Base-by-base conservation (phyloP, 768 basidiomycete species). In the Lactarius indigo region DNA sequence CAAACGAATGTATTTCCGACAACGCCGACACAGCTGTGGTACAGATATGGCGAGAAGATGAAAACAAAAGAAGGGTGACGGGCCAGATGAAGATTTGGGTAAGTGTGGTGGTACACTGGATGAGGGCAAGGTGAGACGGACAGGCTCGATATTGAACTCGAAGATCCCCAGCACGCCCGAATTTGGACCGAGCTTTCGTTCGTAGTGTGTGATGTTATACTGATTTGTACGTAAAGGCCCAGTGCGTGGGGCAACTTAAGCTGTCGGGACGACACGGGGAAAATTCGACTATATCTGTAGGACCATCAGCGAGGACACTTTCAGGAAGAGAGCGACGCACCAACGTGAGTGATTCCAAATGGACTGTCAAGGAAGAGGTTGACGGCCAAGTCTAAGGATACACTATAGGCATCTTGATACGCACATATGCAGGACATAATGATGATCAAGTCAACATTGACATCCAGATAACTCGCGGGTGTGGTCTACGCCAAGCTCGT, bases 221-320 rank as follows among this genome's bases (percentile, higher is more conserved):
- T 96, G 92, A 73, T 91, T 84, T 2, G 92, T 94, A 47, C 83
- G 75, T 3, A 94, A 76, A 5, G 90, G 89, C 0, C 64, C 39
- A 15, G 84, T 80, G 37, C 89, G 87, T 8, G 91, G 87, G 0
- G 90, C 87, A 60, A 94, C 84, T 77, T 98, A 98, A 3, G 91
- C 92, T 1, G 96, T 98, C 2, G 96, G 96, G 13, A 99, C 96
- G 73, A 99, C 91, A 67, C 92, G 91, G 17, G 98, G 79, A 98
- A 76, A 98, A 98, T 74, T 96, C 89, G 64, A 93, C 81, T 75
- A 96, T 96, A n/a, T 86, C 94, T 96, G 72, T 20, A 31, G 50
- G 13, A 59, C 23, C 33, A 50, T 61, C 63, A 56, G 54, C 56
- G 59, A 37, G 59, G 41, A 63, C 66, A 66, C 20, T 37, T 28